Evolutionary conservation across 139 green algal species (phyloP).

Genomic region (Coelastrella sp.): DNA sequence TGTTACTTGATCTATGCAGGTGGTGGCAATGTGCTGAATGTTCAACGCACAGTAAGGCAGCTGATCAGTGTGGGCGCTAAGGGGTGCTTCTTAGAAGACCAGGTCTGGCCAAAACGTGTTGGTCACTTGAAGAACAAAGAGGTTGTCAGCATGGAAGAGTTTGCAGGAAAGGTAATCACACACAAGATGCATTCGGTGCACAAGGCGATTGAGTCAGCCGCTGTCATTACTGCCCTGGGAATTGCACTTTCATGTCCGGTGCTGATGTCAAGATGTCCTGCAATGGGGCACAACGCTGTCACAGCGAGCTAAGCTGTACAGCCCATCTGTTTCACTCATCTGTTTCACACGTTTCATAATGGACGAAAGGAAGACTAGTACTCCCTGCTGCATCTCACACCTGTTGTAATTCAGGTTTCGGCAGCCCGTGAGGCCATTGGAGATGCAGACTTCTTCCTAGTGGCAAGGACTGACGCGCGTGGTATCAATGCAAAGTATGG

Average conservation of each 20-base stretch:
- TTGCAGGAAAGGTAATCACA: conserved; percentile 78
- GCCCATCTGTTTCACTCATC: too few relatives aligned
- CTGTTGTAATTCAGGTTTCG: conserved; percentile 57
- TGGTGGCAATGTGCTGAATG: conserved; percentile 85
- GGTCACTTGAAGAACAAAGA: conserved; percentile 78
- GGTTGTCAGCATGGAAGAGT: conserved; percentile 73
- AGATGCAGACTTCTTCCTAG: conserved; percentile 85
- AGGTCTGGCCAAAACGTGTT: conserved; percentile 77
- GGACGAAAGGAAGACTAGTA: too few relatives aligned
- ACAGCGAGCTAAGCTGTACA: too few relatives aligned
- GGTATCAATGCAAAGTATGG: conserved; percentile 75
- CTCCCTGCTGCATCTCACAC: not conserved
- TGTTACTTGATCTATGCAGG: conserved; percentile 48
- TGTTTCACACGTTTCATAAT: too few relatives aligned
- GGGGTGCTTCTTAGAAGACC: conserved; percentile 86
- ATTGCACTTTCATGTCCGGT: too few relatives aligned
- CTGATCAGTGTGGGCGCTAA: conserved; percentile 81
- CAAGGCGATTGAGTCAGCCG: too few relatives aligned
- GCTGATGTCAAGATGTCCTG: too few relatives aligned
- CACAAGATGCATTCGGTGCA: too few relatives aligned
- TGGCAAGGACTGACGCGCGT: conserved; percentile 79
- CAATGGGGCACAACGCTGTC: too few relatives aligned
- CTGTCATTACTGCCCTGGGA: too few relatives aligned
- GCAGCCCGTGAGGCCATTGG: conserved; percentile 80
- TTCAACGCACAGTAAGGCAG: conserved; percentile 85